These are phyloP conservation scores for Pachyrhizus erosus DNA, from an alignment of 306 rosid genomes.

Conservation along the genomic window DNA sequence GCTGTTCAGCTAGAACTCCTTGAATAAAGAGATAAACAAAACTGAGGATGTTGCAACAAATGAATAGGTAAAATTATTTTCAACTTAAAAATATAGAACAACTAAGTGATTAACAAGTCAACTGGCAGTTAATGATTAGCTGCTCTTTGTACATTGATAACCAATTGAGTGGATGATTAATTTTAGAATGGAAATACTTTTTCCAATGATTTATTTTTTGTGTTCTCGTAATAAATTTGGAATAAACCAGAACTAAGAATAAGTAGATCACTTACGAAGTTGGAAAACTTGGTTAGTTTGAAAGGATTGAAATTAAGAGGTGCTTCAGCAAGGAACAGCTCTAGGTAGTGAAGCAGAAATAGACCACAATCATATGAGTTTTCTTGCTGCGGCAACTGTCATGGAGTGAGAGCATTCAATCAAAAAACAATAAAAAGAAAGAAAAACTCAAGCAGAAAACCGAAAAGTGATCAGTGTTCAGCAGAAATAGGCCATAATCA, in stretches of 20 bases:
- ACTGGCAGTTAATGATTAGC: conserved; percentile 2
- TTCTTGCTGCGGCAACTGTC: conserved; percentile 95
- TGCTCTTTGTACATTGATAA: neutral
- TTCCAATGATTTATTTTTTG: conserved; percentile 10
- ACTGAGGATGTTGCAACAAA: conserved; percentile 4
- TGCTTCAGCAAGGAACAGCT: conserved; percentile 82
- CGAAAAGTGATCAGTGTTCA: conserved; percentile 17
- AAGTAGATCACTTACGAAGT: conserved; percentile 72
- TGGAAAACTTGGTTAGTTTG: conserved; percentile 69
- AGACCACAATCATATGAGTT: conserved; percentile 93
- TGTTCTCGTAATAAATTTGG: neutral
- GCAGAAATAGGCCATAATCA: conserved; percentile 92
- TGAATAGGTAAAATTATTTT: conserved; percentile 1
- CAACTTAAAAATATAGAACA: conserved; percentile 15
- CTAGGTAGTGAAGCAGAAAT: conserved; percentile 93
- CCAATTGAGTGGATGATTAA: neutral
- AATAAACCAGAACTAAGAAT: conserved; percentile 29
- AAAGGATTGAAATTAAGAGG: conserved; percentile 84
- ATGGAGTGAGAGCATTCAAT: conserved; percentile 38
- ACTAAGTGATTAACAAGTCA: conserved; percentile 20
- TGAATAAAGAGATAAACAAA: neutral
- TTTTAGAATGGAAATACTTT: neutral
- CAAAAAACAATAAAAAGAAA: conserved; percentile 14
- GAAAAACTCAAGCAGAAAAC: neutral
- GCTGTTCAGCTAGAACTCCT: neutral